Evolutionary conservation across 768 basidiomycete genomes (phyloP).

Genomic region (Coprinellus micaceus): DNA sequence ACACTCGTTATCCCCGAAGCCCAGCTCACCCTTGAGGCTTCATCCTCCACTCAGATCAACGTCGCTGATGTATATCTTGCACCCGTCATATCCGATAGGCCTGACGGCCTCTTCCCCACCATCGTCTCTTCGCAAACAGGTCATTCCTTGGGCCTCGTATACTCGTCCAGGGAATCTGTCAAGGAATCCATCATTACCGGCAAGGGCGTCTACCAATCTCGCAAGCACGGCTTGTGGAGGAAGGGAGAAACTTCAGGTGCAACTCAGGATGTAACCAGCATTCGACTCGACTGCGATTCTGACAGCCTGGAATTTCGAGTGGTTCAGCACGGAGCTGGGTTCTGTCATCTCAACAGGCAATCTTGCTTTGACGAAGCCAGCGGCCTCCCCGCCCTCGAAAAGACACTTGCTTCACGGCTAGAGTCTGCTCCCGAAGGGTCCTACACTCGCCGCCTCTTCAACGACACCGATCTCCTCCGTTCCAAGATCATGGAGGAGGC

Average conservation of each 20-base stretch:
- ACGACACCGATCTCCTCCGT: slow-evolving; percentile 72
- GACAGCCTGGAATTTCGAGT: slow-evolving; percentile 92
- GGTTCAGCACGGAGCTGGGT: slow-evolving; percentile 84
- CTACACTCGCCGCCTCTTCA: slow-evolving; percentile 86
- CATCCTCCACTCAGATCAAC: slow-evolving; percentile 60
- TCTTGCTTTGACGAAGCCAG: slow-evolving; percentile 85
- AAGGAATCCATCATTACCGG: slow-evolving; percentile 84
- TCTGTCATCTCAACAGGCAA: slow-evolving; percentile 85
- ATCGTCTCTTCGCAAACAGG: slow-evolving; percentile 80
- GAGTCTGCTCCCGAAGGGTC: slow-evolving; percentile 81
- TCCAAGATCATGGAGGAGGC: slow-evolving; percentile 99
- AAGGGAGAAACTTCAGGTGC: slow-evolving; percentile 97
- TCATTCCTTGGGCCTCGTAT: slow-evolving; percentile 86
- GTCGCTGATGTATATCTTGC: slow-evolving; percentile 85
- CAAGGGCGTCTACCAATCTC: slow-evolving; percentile 92
- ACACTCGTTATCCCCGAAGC: slow-evolving; percentile 69
- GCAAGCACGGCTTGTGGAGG: slow-evolving; percentile 93
- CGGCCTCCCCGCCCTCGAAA: slow-evolving; percentile 82
- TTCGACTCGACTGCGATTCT: slow-evolving; percentile 86
- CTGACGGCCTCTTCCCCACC: slow-evolving; percentile 91
- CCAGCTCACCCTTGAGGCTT: slow-evolving; percentile 56
- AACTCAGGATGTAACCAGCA: slow-evolving; percentile 80
- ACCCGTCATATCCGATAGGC: slow-evolving; percentile 76
- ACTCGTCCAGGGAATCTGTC: slow-evolving; percentile 86
- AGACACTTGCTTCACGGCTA: slow-evolving; percentile 68